Base-by-base conservation (phyloP, 306 rosid genomes). In the Dryas alaskensis region DNA sequence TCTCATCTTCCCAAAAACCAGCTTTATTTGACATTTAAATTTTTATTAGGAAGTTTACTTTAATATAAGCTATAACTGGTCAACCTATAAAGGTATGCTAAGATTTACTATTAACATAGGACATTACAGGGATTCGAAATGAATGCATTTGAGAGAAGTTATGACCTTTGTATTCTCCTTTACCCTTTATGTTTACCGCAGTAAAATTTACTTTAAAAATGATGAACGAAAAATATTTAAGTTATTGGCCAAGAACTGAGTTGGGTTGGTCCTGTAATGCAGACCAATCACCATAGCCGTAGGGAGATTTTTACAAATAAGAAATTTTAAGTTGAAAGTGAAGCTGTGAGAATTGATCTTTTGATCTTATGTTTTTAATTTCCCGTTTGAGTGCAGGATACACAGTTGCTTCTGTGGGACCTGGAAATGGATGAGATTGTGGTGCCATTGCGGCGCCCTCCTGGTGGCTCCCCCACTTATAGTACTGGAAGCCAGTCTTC, bases 401-500 rank as follows among this genome's bases (percentile, higher is more conserved):
- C 98, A 3, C 99, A 95, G 73, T 80, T 95, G 86, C 96, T 95
- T 72, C 84, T 94, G 58, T 92, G 98, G 98, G 96, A 92, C 83
- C 87, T 92, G 66, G 92, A 91, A 79, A 82, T 84, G 91, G 98
- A 92, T 8, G 98, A 92, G 87, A 90, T 90, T 66, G 96, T 86
- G 40, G 98, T 90, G 73, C 98, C 98, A 58, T 85, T 92, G 74
- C 86, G 96, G 47, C 92, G 85, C 49, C 90, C 93, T 14, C 90
- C 98, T 9, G 98, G 98, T 67, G 97, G 99, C 9, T 95, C 99
- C 61, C 99, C 99, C 1, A 87, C 97, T 1, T 92, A 77, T 77
- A 92, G 96, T 79, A 44, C 98, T 11, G 99, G 98, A 82, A 92
- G 93, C 78, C 99, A 92, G 84, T 95, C 99, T 47, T 80, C 99